phyloP scores from a whole-genome alignment of 2,329 filamentous ascomycete genomes.

The Colletotrichum plurivorum region DNA sequence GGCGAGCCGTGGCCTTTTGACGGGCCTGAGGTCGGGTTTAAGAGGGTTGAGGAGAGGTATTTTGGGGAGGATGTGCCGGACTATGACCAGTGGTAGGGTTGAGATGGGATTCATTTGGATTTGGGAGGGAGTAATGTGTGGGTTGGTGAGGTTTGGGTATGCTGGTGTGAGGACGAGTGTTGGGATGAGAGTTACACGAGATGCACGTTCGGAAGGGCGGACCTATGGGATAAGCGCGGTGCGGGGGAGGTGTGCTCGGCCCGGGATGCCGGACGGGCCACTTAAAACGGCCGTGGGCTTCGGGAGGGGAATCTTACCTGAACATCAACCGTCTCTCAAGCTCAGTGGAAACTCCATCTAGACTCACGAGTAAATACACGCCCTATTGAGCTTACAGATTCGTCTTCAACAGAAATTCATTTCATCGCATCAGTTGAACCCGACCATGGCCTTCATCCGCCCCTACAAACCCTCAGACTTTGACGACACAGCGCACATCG shows the following conservation, averaged over 20 bases:
- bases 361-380: too few relatives aligned
- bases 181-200: neutral
- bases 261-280: constrained; percentile 27
- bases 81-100: constrained; percentile 13
- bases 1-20: constrained; percentile 42
- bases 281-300: neutral
- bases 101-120: too few relatives aligned
- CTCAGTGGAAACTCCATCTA: too few relatives aligned
- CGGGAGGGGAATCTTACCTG: neutral
- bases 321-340: neutral
- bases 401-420: too few relatives aligned
- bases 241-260: constrained; percentile 21
- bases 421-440: too few relatives aligned
- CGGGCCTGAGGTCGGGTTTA: constrained; percentile 43
- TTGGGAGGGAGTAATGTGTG: neutral
- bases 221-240: constrained; percentile 4
- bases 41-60: constrained; percentile 41
- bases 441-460: constrained; percentile 61
- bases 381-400: too few relatives aligned
- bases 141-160: too few relatives aligned
- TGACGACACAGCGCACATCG: constrained; percentile 58
- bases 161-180: too few relatives aligned
- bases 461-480: constrained; percentile 56
- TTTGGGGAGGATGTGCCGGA: constrained; percentile 40
- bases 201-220: neutral